Conservation (phyloP, 768 basidiomycete genomes). For the Termitomyces sp. region DNA sequence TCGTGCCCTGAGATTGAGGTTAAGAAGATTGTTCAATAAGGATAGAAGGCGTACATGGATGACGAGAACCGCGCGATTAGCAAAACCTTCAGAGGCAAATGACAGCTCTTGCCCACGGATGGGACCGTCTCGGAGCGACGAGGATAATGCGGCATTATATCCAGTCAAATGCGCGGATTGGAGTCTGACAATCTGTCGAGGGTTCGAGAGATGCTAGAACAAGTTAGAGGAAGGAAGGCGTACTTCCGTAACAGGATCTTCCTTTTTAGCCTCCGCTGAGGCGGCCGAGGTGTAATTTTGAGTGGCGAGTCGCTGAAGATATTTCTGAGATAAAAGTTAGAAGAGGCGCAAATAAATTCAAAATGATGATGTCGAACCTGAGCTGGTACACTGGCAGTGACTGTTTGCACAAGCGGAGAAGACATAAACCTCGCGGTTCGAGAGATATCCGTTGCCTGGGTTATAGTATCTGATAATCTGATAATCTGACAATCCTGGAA, state of each 20-base stretch:
- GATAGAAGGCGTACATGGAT: conserved; percentile 44
- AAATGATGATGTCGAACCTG: conserved; percentile 35
- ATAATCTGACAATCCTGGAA: background rate
- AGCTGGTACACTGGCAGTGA: conserved; percentile 57
- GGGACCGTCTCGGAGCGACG: conserved; percentile 67
- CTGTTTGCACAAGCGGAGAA: conserved; percentile 62
- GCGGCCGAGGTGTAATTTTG: conserved; percentile 15
- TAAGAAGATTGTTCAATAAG: background rate
- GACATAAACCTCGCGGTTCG: conserved; percentile 76
- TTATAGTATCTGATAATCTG: background rate
- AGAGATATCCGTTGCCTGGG: conserved; percentile 60
- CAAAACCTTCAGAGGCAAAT: conserved; percentile 46
- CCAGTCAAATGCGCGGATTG: conserved; percentile 74
- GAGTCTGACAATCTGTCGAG: conserved; percentile 57
- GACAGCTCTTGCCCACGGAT: conserved; percentile 53
- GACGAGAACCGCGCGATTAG: conserved; percentile 47
- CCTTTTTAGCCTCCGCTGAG: conserved; percentile 8
- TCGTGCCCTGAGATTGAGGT: conserved; percentile 40
- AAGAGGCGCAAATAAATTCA: background rate
- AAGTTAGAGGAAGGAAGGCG: background rate
- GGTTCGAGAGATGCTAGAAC: background rate
- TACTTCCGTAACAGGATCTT: conserved; percentile 40
- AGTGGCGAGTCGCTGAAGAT: conserved; percentile 45
- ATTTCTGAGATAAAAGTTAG: conserved; percentile 28
- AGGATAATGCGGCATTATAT: conserved; percentile 73